Percentiles rank a stretch among this genome's conserved stretches.
Evolutionary conservation across 73 alveolate genomes (phyloP).

Genomic region (Paramecium primaurelia): DNA sequence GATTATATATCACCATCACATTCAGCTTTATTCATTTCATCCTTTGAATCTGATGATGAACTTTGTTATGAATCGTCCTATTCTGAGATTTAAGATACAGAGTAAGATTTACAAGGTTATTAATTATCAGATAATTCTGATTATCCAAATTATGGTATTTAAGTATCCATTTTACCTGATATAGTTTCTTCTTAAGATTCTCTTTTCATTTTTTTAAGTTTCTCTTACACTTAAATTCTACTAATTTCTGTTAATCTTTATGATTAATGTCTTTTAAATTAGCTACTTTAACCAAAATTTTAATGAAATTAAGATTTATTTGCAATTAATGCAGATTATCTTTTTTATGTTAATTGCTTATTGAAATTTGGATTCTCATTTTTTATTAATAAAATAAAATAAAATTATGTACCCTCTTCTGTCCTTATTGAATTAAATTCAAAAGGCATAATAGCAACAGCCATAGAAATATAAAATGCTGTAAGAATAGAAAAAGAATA

Average conservation of each 20-base stretch:
- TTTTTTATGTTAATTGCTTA: not conserved
- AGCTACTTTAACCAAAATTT: not conserved
- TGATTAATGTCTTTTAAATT: not conserved
- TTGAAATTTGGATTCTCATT: slow-evolving; percentile 18
- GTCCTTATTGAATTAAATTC: not conserved
- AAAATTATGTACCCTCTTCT: not conserved
- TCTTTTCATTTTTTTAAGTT: not conserved
- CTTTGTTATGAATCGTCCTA: not conserved
- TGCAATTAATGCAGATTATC: not conserved
- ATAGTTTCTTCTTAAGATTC: not conserved
- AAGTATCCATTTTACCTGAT: not conserved
- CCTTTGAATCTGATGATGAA: not conserved
- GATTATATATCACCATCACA: not conserved
- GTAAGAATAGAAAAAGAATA: not conserved
- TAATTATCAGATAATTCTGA: not conserved
- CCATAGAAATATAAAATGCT: not conserved
- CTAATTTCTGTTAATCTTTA: not conserved
- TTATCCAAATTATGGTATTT: not conserved
- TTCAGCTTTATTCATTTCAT: not conserved
- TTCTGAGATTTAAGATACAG: not conserved
- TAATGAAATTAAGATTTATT: not conserved
- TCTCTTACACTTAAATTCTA: not conserved
- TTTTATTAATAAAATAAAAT: not conserved
- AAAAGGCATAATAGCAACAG: slow-evolving; percentile 10
- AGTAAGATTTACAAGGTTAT: not conserved